Percentiles rank a stretch among this genome's conserved stretches.
These are phyloP conservation scores for Ustilago shanxiensis DNA, from an alignment of 1,284 basidiomycete species.

Conservation along the genomic window DNA sequence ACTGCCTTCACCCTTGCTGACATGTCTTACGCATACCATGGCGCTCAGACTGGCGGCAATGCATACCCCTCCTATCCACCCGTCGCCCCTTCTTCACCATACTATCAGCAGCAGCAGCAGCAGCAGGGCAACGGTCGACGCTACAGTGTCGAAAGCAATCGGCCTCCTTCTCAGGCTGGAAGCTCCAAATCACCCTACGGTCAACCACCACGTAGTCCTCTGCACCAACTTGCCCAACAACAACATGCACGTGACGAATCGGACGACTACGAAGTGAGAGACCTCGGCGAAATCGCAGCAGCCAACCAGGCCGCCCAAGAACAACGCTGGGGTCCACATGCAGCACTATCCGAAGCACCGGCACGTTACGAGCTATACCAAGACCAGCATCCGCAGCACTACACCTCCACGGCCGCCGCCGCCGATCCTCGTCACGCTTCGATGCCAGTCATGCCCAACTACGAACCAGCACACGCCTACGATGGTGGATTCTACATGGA, in stretches of 20 bases:
- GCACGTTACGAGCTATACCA: conserved; percentile 29
- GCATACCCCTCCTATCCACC: conserved; percentile 43
- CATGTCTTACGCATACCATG: conserved; percentile 14
- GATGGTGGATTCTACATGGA: conserved; percentile 46
- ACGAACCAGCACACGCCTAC: conserved; percentile 21
- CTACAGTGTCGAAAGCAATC: conserved; percentile 19
- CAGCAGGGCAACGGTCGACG: conserved; percentile 11
- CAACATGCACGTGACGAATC: conserved; percentile 26
- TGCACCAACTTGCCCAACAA: conserved; percentile 4
- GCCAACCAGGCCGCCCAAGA: conserved; percentile 52
- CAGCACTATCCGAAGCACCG: conserved; percentile 42
- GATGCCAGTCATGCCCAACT: conserved; percentile 28
- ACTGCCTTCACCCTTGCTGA: conserved; percentile 3
- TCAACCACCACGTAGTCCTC: conserved; percentile 30
- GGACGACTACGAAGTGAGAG: conserved; percentile 56
- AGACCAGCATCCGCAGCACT: conserved; percentile 7
- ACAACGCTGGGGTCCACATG: conserved; percentile 38
- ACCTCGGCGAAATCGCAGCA: conserved; percentile 45
- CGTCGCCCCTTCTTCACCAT: conserved; percentile 33
- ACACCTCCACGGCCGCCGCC: no score
- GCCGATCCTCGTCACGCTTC: conserved; percentile 16
- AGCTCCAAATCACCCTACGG: conserved; percentile 22
- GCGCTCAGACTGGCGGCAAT: conserved; percentile 9
- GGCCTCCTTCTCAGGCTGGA: conserved; percentile 26
- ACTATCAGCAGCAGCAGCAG: conserved; percentile 2